Evolutionary conservation across 176 grass and related monocot species (phyloP), one percentile per base, ranked within the genome.

Genomic region (Tillandsia fasciculata): DNA sequence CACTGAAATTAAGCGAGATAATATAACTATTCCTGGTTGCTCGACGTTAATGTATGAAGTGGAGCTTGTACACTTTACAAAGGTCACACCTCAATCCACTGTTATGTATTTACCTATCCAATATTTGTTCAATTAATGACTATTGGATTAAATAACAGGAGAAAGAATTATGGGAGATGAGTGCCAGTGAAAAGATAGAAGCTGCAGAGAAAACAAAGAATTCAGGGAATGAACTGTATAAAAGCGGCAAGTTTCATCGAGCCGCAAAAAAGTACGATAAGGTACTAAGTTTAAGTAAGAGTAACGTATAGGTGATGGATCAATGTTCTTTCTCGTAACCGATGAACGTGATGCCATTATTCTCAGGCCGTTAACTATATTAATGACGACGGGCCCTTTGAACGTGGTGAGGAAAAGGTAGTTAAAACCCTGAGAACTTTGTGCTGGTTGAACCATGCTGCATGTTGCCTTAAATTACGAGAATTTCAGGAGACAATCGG

Each of bases 361-460:
- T 77, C 23, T 72, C 81, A 83, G 81, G 81, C 81, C 51, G 52
- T 73, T 69, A 73, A 54, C 49, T 73, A 83, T 77, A 11, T 83
- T 49, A 72, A 48, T 50, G 74, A 72, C 10, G 70, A 77, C 49
- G 74, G 5, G 10, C 17, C 54, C 29, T 77, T 64, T 64, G 70
- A 77, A 63, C 74, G 47, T 77, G 54, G 65, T 12, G 26, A 68
- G 64, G 81, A 83, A 68, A 63, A 68, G 64, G 53, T 64, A 69
- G 29, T 69, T 54, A 83, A 68, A 73, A 48, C 53, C 53, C 58
- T 83, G 69, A 77, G 74, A 73, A 48, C 73, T 51, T 73, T 70
- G 2, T 83, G 74, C 64, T 83, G 74, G 81, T 73, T 83, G 53
- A 83, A 83, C 66, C 64, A 72, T 69, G 81, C 81, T 69, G 64